These are phyloP conservation scores for Avena eriantha DNA, from an alignment of 176 grass and related monocot genomes.

Conservation along the genomic window DNA sequence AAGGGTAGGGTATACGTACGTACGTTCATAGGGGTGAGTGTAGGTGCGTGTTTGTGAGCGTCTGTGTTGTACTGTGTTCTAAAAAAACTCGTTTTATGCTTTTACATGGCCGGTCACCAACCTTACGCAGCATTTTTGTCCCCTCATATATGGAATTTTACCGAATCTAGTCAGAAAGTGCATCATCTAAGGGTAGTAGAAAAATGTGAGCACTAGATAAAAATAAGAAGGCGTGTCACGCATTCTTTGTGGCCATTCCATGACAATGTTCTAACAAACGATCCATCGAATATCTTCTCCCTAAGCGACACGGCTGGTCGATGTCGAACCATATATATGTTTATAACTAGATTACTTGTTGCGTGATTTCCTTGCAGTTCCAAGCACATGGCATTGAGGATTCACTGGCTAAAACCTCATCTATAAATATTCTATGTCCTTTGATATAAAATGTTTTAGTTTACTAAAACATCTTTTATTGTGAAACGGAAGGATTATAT, in stretches of 20 bases:
- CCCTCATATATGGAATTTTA: neutral
- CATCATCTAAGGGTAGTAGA: neutral
- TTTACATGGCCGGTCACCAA: neutral
- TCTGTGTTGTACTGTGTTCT: no score
- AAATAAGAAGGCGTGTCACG: neutral
- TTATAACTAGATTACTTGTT: neutral
- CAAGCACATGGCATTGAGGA: neutral
- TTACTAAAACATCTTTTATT: no score
- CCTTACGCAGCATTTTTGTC: slow-evolving; percentile 1
- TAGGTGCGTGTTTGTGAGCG: no score
- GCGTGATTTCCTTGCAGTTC: neutral
- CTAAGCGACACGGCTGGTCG: neutral
- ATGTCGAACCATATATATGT: neutral
- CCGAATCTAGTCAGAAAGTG: neutral
- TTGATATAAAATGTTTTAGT: no score
- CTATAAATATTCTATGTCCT: neutral
- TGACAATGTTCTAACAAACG: neutral
- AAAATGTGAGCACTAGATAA: neutral
- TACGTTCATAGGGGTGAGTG: no score
- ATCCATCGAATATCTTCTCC: neutral
- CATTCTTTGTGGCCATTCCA: neutral
- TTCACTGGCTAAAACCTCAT: neutral
- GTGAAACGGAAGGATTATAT: neutral
- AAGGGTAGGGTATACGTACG: no score
- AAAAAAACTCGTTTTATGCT: neutral